Base-by-base conservation (phyloP, 371 early-diverging fungal species). In the Polyrhizophydium stewartii region DNA sequence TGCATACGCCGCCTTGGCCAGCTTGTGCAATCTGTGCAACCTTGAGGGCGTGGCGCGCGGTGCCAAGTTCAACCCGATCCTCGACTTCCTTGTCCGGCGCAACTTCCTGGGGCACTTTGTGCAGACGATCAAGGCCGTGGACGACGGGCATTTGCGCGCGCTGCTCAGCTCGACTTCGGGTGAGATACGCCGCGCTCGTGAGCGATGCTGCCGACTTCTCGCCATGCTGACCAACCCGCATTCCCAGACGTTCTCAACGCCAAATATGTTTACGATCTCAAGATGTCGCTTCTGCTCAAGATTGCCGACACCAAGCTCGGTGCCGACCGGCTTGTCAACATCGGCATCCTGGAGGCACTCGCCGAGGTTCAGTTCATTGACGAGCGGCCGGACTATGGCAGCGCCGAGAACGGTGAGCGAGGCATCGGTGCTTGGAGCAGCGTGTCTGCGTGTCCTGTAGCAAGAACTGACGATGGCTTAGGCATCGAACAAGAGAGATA, bases 251-350 rank as follows among this genome's bases (percentile, higher is more conserved):
- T 33, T 17, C 38, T 51, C 41, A 56, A 59, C 3, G 47, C 25
- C 51, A 68, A 86, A 10, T 87, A 86, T 66, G 82, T 93, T 32
- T 92, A 87, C 69, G 90, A 93, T 65, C 72, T 88, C n/a, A 91
- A 89, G 72, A 83, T 93, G 87, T 73, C 86, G 1, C 73, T 96
- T 49, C 82, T 95, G 61, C 70, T 92, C 46, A 83, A 91, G 13
- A 67, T 96, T 56, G 83, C 92, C 0, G 85, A 87, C 67, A 75
- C 80, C 35, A 68, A 75, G 13, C 86, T 87, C n/a, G 93, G 94
- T 17, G 87, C 91, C 0, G 85, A 87, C 46, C 76, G 82, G 55
- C 73, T 96, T 24, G 57, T 90, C 22, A 89, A 89, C 27, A 79
- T 82, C 62, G 89, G 90, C 1, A 72, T 93, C 22, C 65, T 94